A percentile compares a stretch with the other conserved stretches of the same genome.
These are phyloP conservation scores for Royoungia palumana DNA, from an alignment of 768 basidiomycete species.

Conservation along the genomic window DNA sequence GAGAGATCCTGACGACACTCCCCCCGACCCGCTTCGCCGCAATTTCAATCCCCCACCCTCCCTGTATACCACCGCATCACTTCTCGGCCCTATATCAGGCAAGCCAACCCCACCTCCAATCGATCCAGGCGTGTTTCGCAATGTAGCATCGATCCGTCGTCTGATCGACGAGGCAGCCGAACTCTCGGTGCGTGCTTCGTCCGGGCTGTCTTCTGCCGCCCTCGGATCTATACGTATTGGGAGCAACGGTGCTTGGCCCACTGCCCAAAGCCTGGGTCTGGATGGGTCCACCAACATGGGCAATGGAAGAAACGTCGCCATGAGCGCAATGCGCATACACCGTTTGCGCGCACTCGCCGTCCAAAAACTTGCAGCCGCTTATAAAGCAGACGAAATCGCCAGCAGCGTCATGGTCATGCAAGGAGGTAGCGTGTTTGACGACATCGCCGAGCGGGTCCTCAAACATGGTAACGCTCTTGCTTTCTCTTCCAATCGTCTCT, in stretches of 20 bases:
- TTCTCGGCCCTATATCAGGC: slow-evolving; percentile 56
- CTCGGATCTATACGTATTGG: slow-evolving; percentile 59
- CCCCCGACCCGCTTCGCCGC: slow-evolving; percentile 44
- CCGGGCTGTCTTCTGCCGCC: slow-evolving; percentile 74
- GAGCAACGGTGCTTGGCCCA: slow-evolving; percentile 51
- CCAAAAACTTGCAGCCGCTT: slow-evolving; percentile 82
- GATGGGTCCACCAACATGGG: slow-evolving; percentile 52
- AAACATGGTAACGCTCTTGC: slow-evolving; percentile 49
- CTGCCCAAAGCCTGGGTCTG: slow-evolving; percentile 61
- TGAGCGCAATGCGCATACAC: slow-evolving; percentile 85
- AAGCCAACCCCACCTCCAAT: slow-evolving; percentile 82
- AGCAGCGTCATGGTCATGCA: slow-evolving; percentile 96
- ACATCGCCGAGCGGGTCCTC: slow-evolving; percentile 85
- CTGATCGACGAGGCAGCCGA: slow-evolving; percentile 90
- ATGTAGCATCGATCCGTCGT: slow-evolving; percentile 67
- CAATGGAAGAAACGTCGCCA: slow-evolving; percentile 69
- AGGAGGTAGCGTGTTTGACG: slow-evolving; percentile 88
- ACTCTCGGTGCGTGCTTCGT: slow-evolving; percentile 82
- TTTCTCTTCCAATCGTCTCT: background rate
- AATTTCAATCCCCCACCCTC: slow-evolving; percentile 35
- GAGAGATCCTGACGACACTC: slow-evolving; percentile 43
- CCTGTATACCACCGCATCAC: slow-evolving; percentile 33
- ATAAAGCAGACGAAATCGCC: slow-evolving; percentile 85
- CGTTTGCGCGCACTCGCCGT: slow-evolving; percentile 78
- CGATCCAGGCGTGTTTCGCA: slow-evolving; percentile 83